Base-by-base conservation (phyloP, 441 rosid genomes). In the Macaranga tanarius region DNA sequence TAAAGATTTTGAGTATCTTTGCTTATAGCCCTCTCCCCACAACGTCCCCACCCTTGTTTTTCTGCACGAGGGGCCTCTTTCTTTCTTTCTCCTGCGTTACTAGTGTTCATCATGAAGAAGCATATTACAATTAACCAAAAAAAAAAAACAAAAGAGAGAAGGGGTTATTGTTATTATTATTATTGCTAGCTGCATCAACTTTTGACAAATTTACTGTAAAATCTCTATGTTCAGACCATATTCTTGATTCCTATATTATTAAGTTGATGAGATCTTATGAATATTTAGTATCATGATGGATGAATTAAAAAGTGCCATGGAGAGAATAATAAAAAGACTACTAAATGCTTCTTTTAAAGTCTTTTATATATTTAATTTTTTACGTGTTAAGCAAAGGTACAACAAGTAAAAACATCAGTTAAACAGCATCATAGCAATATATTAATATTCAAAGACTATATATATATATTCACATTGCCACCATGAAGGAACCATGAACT, bases 1-100 rank as follows among this genome's bases (percentile, higher is more conserved):
- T 66, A 42, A 77, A 85, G 85, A 83, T 83, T 74, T 79, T 34
- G 65, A 76, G 70, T 63, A 85, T 85, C 88, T 83, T 70, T 66
- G 16, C 31, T 65, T 16, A 52, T 72, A 55, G 79, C 66, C 65
- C 71, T 48, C n/a, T 48, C 65, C 50, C 48, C 42, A 11, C 48
- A 66, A 62, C 74, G 78, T 71, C 75, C 80, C 79, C 75, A 72
- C 79, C 76, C 78, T 60, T 78, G 75, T 70, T 68, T 76, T 50
- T 60, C 50, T 74, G 67, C 63, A 23, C 61, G 13, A 17, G 22
- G 58, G 12, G 20, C 56, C 15, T 22, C 67, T 40, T 55, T 10
- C 58, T 44, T 28, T 66, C 38, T 31, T 47, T 45, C 62, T 61
- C 11, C 4, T 19, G 10, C 52, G 11, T 7, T 56, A 22, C 26